Percentiles rank a stretch among this genome's conserved stretches.
Conservation (phyloP, 768 basidiomycete genomes). For the Leucogyrophana mollusca region DNA sequence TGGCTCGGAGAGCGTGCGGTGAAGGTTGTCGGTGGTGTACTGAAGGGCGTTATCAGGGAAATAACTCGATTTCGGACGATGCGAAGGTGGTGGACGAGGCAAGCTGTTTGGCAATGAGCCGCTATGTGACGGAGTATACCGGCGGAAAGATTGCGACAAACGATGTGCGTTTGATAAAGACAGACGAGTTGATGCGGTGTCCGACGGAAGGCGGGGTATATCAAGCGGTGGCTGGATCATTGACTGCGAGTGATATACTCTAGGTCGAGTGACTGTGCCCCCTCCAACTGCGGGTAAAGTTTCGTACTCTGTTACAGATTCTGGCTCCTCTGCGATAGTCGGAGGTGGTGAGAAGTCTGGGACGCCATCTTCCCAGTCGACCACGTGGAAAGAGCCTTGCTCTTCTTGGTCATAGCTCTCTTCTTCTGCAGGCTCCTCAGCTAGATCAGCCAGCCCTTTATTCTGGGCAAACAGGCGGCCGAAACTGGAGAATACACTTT, state of each 20-base stretch:
- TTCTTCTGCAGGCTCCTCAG: slow-evolving; percentile 55
- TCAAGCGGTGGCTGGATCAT: slow-evolving; percentile 51
- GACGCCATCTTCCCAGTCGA: slow-evolving; percentile 68
- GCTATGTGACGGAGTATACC: slow-evolving; percentile 10
- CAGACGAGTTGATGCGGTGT: slow-evolving; percentile 60
- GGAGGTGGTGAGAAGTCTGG: slow-evolving; percentile 44
- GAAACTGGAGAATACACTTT: slow-evolving; percentile 79
- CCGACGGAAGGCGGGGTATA: slow-evolving; percentile 11
- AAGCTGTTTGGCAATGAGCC: slow-evolving; percentile 7
- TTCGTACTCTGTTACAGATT: slow-evolving; percentile 68
- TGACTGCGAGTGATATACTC: slow-evolving; percentile 84
- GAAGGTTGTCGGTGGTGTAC: slow-evolving; percentile 3
- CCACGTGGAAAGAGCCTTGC: slow-evolving; percentile 53
- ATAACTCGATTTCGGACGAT: slow-evolving; percentile 23
- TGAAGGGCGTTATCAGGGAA: slow-evolving; percentile 6
- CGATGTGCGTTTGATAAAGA: no score
- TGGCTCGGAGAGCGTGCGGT: slow-evolving; percentile 16
- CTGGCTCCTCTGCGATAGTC: slow-evolving; percentile 40
- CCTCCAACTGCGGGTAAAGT: slow-evolving; percentile 91
- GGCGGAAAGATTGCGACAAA: slow-evolving; percentile 2
- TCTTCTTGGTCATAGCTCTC: slow-evolving; percentile 43
- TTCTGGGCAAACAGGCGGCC: slow-evolving; percentile 67
- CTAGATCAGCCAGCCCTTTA: slow-evolving; percentile 76
- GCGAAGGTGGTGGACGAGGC: slow-evolving; percentile 9
- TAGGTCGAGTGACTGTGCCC: slow-evolving; percentile 80